Evolutionary conservation across 2,329 filamentous ascomycete species (phyloP), one percentile per base, ranked within the genome.

Genomic region (Epicoccum sorghinum): DNA sequence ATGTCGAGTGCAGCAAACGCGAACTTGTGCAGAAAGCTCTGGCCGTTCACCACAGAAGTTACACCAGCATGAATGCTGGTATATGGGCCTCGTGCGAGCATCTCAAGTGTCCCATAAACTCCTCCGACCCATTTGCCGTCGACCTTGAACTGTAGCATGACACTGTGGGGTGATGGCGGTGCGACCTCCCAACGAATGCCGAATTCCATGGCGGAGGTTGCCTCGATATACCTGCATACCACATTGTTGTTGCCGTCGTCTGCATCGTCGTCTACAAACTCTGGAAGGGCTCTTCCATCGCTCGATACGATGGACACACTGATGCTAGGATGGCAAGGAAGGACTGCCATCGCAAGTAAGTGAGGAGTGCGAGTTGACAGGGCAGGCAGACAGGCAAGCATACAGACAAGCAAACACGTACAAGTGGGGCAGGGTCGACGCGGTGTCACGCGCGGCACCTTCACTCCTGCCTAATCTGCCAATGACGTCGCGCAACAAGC

Each of bases 171-270:
- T 24, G 48, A 52, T 5, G 38, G 43, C n/a, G 23, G 8, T 18
- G 50, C 58, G 4, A 47, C 3, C 1, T 29, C 46, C 7, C 42
- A 56, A 5, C 64, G 40, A 5, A 43, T 44, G 7, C 35, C 47
- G 39, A 76, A 72, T 2, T 64, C 44, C 1, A 62, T 58, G 6
- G 60, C 68, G 1, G 69, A 66, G 3, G 35, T 35, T 0, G 67
- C 65, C 41, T 75, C 68, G 13, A 76, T 59, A 40, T 74, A 75
- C 23, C 68, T 75, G 0, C 61, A 67, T 2, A 65, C 45, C 0
- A 52, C 1, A 18, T 7, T 3, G 4, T 39, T 32, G 2, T 48
- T n/a, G 6, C 13, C n/a, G 6, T 18, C n/a, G 1, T 38, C 25
- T 1, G 62, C 55, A 1, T 72, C 64, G 4, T 67, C 57, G 22